Percentiles rank a stretch among this genome's conserved stretches.
Evolutionary conservation across 75 land plant species (phyloP).

Genomic region (Cupressus sempervirens): DNA sequence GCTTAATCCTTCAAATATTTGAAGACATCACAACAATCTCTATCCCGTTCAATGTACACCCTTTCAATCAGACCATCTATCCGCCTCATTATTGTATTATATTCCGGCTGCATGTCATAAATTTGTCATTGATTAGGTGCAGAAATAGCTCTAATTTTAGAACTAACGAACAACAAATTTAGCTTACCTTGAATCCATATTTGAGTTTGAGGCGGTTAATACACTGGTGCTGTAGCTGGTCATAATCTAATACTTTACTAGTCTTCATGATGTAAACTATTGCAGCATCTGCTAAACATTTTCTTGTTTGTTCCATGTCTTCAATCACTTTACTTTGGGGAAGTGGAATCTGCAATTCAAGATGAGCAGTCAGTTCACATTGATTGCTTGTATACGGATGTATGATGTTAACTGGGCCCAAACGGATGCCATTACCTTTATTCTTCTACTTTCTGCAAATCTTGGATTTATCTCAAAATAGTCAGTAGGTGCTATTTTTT

Average conservation of each 20-base stretch:
- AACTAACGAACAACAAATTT: too few species aligned
- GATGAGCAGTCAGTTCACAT: neutral
- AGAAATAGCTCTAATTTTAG: neutral
- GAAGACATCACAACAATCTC: too few species aligned
- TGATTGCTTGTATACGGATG: neutral
- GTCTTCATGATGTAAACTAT: neutral
- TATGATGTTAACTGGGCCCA: too few species aligned
- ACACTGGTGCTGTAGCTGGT: slow-evolving; percentile 75
- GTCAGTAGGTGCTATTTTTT: slow-evolving; percentile 38
- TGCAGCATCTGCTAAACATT: too few species aligned
- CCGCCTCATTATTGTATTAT: neutral
- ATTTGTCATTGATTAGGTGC: neutral
- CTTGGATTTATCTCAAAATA: slow-evolving; percentile 80
- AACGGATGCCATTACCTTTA: slow-evolving; percentile 48
- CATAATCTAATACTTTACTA: slow-evolving; percentile 66
- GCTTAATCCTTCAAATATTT: neutral
- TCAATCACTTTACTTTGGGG: slow-evolving; percentile 88
- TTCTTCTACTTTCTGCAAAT: slow-evolving; percentile 73
- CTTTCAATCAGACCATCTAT: neutral
- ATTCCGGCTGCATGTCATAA: neutral
- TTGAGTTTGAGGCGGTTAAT: slow-evolving; percentile 56
- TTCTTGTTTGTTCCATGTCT: slow-evolving; percentile 86
- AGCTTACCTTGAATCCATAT: slow-evolving; percentile 54
- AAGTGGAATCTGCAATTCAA: slow-evolving; percentile 63
- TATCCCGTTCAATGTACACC: neutral